Evolutionary conservation across 169 alveolate genomes (phyloP).

Genomic region (Cryptosporidium xiaoi): DNA sequence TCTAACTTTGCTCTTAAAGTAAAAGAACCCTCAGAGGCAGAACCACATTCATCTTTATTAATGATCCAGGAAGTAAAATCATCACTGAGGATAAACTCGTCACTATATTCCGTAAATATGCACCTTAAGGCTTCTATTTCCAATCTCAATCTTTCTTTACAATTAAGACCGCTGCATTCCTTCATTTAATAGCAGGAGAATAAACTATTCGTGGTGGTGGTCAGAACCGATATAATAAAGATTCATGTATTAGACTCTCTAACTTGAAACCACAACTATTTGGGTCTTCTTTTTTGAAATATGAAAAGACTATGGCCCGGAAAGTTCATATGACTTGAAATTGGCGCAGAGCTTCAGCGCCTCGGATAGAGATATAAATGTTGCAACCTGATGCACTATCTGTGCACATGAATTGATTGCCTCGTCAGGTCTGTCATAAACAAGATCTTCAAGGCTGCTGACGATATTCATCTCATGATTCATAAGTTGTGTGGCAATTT

Average conservation of each 20-base stretch:
- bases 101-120: slow-evolving; percentile 12
- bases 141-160: slow-evolving; percentile 1
- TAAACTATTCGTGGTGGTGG: too few relatives aligned
- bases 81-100: slow-evolving; percentile 1
- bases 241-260: background rate
- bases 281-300: too few relatives aligned
- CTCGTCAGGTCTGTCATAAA: slow-evolving; percentile 57
- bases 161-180: background rate
- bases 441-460: slow-evolving; percentile 21
- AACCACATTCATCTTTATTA: background rate
- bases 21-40: background rate
- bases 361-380: slow-evolving; percentile 30
- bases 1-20: slow-evolving; percentile 9
- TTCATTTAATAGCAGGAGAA: too few relatives aligned
- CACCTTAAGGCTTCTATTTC: slow-evolving; percentile 44
- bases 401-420: slow-evolving; percentile 41
- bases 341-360: slow-evolving; percentile 52
- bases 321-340: slow-evolving; percentile 49
- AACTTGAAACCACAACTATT: background rate
- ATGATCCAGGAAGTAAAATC: slow-evolving; percentile 21
- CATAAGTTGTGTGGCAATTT: slow-evolving; percentile 38
- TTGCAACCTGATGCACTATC: slow-evolving; percentile 27
- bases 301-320: slow-evolving; percentile 22
- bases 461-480: slow-evolving; percentile 26
- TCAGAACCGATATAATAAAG: background rate